These are phyloP conservation scores for Sclerotinia borealis DNA, from an alignment of 2,329 filamentous ascomycete species.

Conservation along the genomic window DNA sequence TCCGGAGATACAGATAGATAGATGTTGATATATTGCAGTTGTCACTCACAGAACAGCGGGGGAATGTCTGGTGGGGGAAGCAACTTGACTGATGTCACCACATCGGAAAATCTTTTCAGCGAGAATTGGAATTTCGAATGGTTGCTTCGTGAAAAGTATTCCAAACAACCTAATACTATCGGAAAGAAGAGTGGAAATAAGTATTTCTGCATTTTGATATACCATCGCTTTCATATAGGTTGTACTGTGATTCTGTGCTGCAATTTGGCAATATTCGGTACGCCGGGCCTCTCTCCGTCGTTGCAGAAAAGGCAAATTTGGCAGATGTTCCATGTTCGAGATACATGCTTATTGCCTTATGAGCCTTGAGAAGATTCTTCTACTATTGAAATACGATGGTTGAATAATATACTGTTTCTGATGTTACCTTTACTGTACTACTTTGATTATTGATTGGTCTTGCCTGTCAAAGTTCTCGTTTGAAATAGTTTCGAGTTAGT, in stretches of 20 bases:
- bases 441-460: neutral
- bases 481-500: neutral
- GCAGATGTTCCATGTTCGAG: neutral
- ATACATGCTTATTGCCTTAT: neutral
- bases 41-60: neutral
- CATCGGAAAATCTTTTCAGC: slow-evolving; percentile 9
- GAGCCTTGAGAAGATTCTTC: neutral
- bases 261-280: neutral
- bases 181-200: neutral
- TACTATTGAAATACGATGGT: neutral
- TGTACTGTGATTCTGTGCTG: neutral
- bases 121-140: neutral
- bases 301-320: neutral
- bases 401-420: neutral
- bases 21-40: neutral
- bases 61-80: neutral
- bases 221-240: neutral
- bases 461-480: neutral
- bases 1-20: too few species aligned
- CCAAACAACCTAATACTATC: neutral
- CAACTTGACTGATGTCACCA: neutral
- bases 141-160: neutral
- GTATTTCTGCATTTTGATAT: neutral
- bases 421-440: neutral
- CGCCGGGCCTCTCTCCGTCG: neutral